These are phyloP conservation scores for Ascochyta clinopodiicola DNA, from an alignment of 2,329 filamentous ascomycete species.

Conservation along the genomic window DNA sequence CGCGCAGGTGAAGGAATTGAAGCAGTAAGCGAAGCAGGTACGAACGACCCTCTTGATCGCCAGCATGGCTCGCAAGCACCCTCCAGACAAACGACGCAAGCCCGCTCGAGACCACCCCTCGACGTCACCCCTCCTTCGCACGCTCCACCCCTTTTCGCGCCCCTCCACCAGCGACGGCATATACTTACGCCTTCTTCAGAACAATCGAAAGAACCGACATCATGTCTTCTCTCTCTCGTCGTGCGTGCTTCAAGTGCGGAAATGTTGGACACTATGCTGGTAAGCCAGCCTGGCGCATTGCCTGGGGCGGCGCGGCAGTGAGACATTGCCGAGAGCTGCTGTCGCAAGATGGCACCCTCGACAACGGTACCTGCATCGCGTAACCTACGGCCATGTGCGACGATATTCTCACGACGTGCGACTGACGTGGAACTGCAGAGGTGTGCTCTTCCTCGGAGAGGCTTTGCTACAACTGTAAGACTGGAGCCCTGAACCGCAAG, in stretches of 20 bases:
- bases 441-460: slow-evolving; percentile 98
- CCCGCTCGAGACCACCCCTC: slow-evolving; percentile 31
- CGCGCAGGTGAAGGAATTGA: slow-evolving; percentile 44
- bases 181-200: slow-evolving; percentile 35
- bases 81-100: slow-evolving; percentile 14
- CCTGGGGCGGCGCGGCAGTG: slow-evolving; percentile 27
- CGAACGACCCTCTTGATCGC: slow-evolving; percentile 14
- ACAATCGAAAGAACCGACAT: slow-evolving; percentile 44
- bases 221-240: slow-evolving; percentile 61
- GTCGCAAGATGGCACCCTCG: slow-evolving; percentile 22
- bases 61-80: slow-evolving; percentile 8
- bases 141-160: slow-evolving; percentile 23
- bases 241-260: slow-evolving; percentile 62
- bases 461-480: slow-evolving; percentile 98
- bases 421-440: slow-evolving; percentile 61
- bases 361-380: slow-evolving; percentile 26
- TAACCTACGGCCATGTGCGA: slow-evolving; percentile 20
- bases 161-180: slow-evolving; percentile 11
- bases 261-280: slow-evolving; percentile 62
- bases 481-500: slow-evolving; percentile 5
- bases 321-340: slow-evolving; percentile 20
- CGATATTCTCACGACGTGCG: slow-evolving; percentile 6
- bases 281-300: slow-evolving; percentile 36
- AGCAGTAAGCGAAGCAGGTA: slow-evolving; percentile 41
- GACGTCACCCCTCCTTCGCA: slow-evolving; percentile 24